A percentile compares a stretch with the other conserved stretches of the same genome.
Conservation (phyloP, 148 eudicot genomes). For the Rhododendron simsii region DNA sequence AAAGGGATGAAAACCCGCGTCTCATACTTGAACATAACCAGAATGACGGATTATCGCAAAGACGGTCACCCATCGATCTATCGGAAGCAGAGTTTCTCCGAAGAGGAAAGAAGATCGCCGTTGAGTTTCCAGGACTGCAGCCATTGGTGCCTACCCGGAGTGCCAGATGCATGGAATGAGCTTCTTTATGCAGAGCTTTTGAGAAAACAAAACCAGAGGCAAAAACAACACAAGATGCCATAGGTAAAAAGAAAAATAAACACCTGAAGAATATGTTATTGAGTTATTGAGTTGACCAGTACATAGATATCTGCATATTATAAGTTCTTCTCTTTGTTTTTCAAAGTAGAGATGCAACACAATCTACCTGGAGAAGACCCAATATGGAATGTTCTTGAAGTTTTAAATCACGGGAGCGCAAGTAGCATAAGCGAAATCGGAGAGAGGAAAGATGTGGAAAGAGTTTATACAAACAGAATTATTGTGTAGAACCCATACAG, state of each 20-base stretch:
- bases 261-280: not conserved
- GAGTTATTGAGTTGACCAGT: not conserved
- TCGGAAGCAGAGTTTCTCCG: conserved; percentile 43
- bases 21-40: conserved; percentile 71
- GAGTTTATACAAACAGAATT: not conserved
- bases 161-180: conserved; percentile 96
- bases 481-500: not conserved
- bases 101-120: conserved; percentile 49
- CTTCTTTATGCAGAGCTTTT: conserved; percentile 72
- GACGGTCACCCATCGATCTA: conserved; percentile 89
- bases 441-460: not conserved
- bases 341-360: not conserved
- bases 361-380: conserved; percentile 14
- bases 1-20: conserved; percentile 65
- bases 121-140: conserved; percentile 79
- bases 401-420: conserved; percentile 14
- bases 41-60: conserved; percentile 72
- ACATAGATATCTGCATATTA: not conserved
- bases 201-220: conserved; percentile 40
- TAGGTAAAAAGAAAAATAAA: conserved; percentile 9
- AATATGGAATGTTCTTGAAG: not conserved
- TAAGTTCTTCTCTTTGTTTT: not conserved
- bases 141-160: conserved; percentile 99
- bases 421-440: not conserved
- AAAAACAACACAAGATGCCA: conserved; percentile 3